phyloP scores from a whole-genome alignment of 768 basidiomycete species.

The Mrakia hoshinonis region DNA sequence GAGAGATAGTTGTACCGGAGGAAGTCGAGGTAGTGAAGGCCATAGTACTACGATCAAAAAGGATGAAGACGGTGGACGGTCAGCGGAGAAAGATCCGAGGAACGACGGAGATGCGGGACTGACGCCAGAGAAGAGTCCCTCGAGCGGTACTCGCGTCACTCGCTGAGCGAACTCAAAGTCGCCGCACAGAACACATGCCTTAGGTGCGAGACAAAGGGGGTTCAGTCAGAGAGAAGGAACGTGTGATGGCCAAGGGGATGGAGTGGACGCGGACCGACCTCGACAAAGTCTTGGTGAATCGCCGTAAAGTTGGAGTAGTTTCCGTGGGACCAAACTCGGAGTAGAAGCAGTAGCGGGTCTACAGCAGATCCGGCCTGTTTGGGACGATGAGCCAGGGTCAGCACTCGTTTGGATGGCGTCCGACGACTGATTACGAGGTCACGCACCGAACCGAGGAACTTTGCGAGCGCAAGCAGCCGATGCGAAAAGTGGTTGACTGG shows the following conservation, averaged over 20 bases:
- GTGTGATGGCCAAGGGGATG: not conserved
- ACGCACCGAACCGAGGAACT: constrained; percentile 6
- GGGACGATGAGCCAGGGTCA: not conserved
- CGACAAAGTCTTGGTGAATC: constrained; percentile 16
- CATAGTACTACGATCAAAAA: constrained; percentile 36
- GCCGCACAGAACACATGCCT: too few relatives aligned
- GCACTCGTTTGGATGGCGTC: too few relatives aligned
- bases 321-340: not conserved
- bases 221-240: not conserved
- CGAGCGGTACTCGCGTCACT: too few relatives aligned
- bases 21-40: constrained; percentile 68
- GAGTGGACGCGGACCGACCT: not conserved
- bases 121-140: too few relatives aligned
- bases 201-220: not conserved
- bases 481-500: constrained; percentile 4
- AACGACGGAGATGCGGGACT: too few relatives aligned
- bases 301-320: not conserved
- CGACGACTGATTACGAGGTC: not conserved
- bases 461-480: not conserved
- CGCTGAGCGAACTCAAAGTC: too few relatives aligned
- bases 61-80: not conserved
- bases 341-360: not conserved
- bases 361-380: not conserved
- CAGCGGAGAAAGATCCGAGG: not conserved
- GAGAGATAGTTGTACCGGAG: constrained; percentile 77